A percentile compares a stretch with the other conserved stretches of the same genome.
These are phyloP conservation scores for Plasmodium coatneyi DNA, from an alignment of 169 alveolate genomes.

Conservation along the genomic window DNA sequence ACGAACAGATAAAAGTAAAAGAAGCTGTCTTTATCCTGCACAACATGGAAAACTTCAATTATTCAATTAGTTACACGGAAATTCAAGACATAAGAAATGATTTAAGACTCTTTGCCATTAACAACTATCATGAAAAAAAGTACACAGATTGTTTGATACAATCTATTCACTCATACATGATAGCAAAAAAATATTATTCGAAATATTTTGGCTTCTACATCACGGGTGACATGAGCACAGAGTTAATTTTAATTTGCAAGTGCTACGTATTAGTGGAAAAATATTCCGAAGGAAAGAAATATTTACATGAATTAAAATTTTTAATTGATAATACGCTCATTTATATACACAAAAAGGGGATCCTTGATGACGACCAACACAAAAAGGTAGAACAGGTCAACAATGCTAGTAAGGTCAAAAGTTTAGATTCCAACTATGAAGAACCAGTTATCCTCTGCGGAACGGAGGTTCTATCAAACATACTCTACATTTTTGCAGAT, in stretches of 20 bases:
- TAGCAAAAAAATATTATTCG: conserved; percentile 77
- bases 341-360: conserved; percentile 76
- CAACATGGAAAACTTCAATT: conserved; percentile 67
- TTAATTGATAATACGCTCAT: conserved; percentile 86
- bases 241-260: conserved; percentile 84
- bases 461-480: conserved; percentile 76
- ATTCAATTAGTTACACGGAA: conserved; percentile 73
- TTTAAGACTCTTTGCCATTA: conserved; percentile 78
- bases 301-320: conserved; percentile 83
- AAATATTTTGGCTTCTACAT: conserved; percentile 78
- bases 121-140: conserved; percentile 76
- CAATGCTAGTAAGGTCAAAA: background rate
- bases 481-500: conserved; percentile 78
- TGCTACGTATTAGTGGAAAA: conserved; percentile 88
- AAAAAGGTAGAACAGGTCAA: conserved; percentile 12
- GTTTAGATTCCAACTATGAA: conserved; percentile 38
- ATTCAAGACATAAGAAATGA: conserved; percentile 79
- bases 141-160: conserved; percentile 79
- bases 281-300: conserved; percentile 80
- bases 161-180: conserved; percentile 80
- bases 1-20: conserved; percentile 69
- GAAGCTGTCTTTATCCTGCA: conserved; percentile 68
- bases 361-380: conserved; percentile 25
- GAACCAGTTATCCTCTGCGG: conserved; percentile 80
- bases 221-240: conserved; percentile 89